Evolutionary conservation across 2,329 filamentous ascomycete species (phyloP).

Genomic region (Helotiales sp.): DNA sequence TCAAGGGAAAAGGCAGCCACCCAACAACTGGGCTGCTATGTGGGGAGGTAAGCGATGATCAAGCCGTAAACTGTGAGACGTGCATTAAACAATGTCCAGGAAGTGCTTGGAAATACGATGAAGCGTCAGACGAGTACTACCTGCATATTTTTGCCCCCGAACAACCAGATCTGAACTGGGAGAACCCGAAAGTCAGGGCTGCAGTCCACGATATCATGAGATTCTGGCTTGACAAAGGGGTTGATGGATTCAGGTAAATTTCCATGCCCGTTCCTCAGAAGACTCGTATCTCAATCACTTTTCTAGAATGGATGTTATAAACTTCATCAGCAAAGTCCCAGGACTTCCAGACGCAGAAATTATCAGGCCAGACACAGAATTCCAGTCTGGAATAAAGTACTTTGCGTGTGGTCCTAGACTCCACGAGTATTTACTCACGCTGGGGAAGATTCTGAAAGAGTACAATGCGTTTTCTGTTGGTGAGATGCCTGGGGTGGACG

Average conservation of each 20-base stretch:
- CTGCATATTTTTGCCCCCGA: slow-evolving; percentile 68
- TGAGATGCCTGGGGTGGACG: slow-evolving; percentile 52
- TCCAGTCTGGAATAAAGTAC: slow-evolving; percentile 57
- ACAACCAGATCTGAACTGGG: slow-evolving; percentile 82
- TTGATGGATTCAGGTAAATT: slow-evolving; percentile 53
- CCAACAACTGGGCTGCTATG: slow-evolving; percentile 51
- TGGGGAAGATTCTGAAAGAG: slow-evolving; percentile 52
- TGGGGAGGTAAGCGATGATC: slow-evolving; percentile 50
- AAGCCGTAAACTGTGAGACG: neutral
- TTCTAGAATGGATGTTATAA: slow-evolving; percentile 67
- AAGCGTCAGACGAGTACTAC: slow-evolving; percentile 57
- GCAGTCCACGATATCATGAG: slow-evolving; percentile 73
- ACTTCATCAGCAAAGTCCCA: slow-evolving; percentile 67
- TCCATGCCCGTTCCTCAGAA: neutral
- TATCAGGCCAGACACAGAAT: slow-evolving; percentile 48
- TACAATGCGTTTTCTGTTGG: slow-evolving; percentile 59
- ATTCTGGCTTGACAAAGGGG: slow-evolving; percentile 73
- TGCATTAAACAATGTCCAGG: slow-evolving; percentile 21
- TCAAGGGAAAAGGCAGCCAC: slow-evolving; percentile 46
- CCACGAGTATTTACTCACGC: slow-evolving; percentile 54
- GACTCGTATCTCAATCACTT: neutral
- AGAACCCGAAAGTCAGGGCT: slow-evolving; percentile 66
- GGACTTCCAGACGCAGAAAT: slow-evolving; percentile 58
- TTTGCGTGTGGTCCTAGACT: slow-evolving; percentile 64
- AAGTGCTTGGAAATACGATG: slow-evolving; percentile 60